A percentile compares a stretch with the other conserved stretches of the same genome.
Conservation (phyloP, 495 filamentous ascomycete species). For the Lasiosphaeria hispida region DNA sequence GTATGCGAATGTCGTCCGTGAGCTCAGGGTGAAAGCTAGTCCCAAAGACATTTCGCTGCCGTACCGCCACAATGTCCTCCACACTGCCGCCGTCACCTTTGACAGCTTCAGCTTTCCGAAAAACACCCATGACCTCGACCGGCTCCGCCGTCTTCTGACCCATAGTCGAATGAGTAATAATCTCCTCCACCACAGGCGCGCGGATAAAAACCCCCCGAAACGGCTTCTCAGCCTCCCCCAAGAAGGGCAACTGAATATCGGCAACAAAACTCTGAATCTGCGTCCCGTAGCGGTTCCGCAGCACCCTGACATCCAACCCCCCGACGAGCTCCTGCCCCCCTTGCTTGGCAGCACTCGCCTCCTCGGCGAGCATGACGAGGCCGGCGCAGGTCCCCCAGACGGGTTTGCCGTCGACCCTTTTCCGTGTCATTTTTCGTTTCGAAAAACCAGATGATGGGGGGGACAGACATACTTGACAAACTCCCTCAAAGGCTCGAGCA, state of each 20-base stretch:
- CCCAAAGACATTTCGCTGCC: conserved; percentile 91
- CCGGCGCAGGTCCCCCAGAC: conserved; percentile 97
- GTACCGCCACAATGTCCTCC: conserved; percentile 82
- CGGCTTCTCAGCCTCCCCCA: conserved; percentile 44
- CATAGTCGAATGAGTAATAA: conserved; percentile 58
- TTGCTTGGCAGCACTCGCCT: conserved; percentile 82
- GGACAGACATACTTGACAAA: conserved; percentile 80
- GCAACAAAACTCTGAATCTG: conserved; percentile 92
- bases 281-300: conserved; percentile 93
- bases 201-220: conserved; percentile 91
- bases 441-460: background rate
- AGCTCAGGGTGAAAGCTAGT: conserved; percentile 97
- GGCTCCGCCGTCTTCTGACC: conserved; percentile 29
- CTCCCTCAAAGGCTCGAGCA: conserved; percentile 80
- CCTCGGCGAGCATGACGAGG: conserved; percentile 84
- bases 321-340: conserved; percentile 94
- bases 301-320: conserved; percentile 85
- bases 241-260: conserved; percentile 70
- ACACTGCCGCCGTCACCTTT: conserved; percentile 28
- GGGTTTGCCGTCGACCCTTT: conserved; percentile 66
- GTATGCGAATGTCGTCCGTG: conserved; percentile 84
- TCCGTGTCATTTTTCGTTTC: background rate
- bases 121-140: conserved; percentile 59
- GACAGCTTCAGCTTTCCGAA: conserved; percentile 33
- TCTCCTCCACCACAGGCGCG: conserved; percentile 85